A percentile compares a stretch with the other conserved stretches of the same genome.
phyloP scores from a whole-genome alignment of 495 filamentous ascomycete genomes.

The Annulohypoxylon stygium region DNA sequence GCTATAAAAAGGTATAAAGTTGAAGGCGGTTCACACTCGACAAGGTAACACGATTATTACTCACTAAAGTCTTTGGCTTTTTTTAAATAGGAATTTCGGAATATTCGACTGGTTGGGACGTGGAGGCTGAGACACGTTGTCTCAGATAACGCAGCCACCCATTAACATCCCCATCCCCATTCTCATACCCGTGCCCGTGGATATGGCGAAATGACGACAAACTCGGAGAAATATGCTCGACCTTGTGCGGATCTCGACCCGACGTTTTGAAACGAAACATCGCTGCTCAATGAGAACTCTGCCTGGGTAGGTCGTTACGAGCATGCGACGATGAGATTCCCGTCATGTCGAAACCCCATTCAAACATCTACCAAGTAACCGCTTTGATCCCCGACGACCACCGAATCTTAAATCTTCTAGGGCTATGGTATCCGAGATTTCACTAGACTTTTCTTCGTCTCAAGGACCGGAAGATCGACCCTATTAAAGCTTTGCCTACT shows the following conservation, averaged over 20 bases:
- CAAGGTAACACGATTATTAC: background rate
- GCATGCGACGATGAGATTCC: background rate
- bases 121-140: background rate
- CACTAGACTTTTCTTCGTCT: background rate
- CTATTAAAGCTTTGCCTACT: background rate
- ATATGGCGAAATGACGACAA: constrained; percentile 5
- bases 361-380: too few relatives aligned
- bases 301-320: background rate
- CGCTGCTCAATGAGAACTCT: background rate
- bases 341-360: background rate
- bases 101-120: background rate
- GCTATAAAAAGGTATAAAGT: too few relatives aligned
- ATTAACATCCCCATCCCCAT: background rate
- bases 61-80: background rate
- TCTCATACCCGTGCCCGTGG: background rate
- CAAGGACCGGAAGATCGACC: background rate
- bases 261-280: background rate
- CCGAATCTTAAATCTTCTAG: background rate
- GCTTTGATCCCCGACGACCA: background rate
- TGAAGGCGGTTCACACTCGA: too few relatives aligned
- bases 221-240: background rate
- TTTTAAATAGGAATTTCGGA: background rate
- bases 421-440: background rate
- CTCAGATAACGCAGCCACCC: background rate
- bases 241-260: background rate